Base-by-base conservation (phyloP, 192 early-diverging fungal genomes). In the Spizellomyces sp. region DNA sequence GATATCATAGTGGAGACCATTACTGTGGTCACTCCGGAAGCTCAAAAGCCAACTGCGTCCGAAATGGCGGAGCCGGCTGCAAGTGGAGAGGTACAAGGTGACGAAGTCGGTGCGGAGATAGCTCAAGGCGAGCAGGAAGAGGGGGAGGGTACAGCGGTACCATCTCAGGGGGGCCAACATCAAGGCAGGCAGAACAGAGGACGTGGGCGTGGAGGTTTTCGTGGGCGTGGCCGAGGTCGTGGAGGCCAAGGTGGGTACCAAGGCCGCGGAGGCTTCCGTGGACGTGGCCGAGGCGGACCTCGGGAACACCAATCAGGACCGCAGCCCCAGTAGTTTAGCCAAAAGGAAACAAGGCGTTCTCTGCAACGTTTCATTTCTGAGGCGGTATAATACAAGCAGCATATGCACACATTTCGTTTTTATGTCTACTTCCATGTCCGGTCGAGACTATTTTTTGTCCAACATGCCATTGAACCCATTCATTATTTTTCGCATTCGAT, bases 181-280 rank as follows among this genome's bases (percentile, higher is more conserved):
- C 64, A 66, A 66, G 45, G 12, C 10, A 41, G 64, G 15, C 45
- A n/a, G 6, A 5, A 66, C 45, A 12, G 64, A 50, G 64, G 64
- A n/a, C 64, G 69, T 19, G 69, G 69, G 17, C 69, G 69, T 62
- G 69, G 69, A 42, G 69, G 69, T 22, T 19, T 45, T 4, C 46
- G 69, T 15, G 58, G 69, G 15, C 58, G 69, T 44, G 63, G 63
- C n/a, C 66, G 47, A 45, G 66, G 66, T 56, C 68, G 68, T 45
- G 68, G 68, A 14, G 59, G 59, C 59, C 59, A 41, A 42, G 22
- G 42, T 17, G 22, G 42, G 27, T 36, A 36, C 42, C 59, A 61
- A 61, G 59, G 59, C 50, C 59, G 59, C 12, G 59, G 59, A 1
- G 59, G 59, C 41, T 61, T 61, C 22, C 59, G 59, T 61, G 59